Evolutionary conservation across 352 stramenopile genomes (phyloP).

Genomic region (Globisporangium sylvaticum): DNA sequence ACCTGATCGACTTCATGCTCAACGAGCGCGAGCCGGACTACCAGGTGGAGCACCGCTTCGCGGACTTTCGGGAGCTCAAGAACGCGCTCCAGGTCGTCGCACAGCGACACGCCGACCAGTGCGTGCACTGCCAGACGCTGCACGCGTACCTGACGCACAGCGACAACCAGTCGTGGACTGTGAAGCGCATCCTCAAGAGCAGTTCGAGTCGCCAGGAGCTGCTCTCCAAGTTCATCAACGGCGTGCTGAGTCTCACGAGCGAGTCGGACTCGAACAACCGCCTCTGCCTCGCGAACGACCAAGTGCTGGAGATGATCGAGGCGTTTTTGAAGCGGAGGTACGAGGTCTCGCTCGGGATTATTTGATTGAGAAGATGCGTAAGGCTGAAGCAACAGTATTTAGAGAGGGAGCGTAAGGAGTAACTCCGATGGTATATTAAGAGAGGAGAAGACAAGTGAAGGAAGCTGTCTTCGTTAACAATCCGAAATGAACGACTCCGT

Average conservation of each 20-base stretch:
- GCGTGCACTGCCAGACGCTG: conserved; percentile 8
- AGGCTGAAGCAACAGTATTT: background rate
- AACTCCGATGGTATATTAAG: background rate
- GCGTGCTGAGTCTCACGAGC: conserved; percentile 14
- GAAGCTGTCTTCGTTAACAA: background rate
- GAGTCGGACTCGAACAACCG: conserved; percentile 8
- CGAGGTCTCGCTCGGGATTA: conserved; percentile 14
- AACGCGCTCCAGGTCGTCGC: conserved; percentile 2
- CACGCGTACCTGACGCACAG: conserved; percentile 4
- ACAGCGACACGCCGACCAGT: background rate
- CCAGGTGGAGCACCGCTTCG: conserved; percentile 19
- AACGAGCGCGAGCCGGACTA: conserved; percentile 14
- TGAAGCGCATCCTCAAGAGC: conserved; percentile 8
- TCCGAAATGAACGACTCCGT: background rate
- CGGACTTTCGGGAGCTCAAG: conserved; percentile 14
- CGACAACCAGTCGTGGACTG: conserved; percentile 10
- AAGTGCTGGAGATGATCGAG: conserved; percentile 13
- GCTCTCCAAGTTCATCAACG: conserved; percentile 16
- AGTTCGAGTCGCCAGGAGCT: conserved; percentile 1
- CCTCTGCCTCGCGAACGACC: conserved; percentile 1
- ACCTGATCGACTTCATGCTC: conserved; percentile 4
- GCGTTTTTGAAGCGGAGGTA: conserved; percentile 6
- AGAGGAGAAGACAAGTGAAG: background rate
- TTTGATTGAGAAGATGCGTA: background rate
- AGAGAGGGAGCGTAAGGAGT: background rate